These are phyloP conservation scores for Lachancea fermentati DNA, from an alignment of 805 yeast genomes.

Conservation along the genomic window DNA sequence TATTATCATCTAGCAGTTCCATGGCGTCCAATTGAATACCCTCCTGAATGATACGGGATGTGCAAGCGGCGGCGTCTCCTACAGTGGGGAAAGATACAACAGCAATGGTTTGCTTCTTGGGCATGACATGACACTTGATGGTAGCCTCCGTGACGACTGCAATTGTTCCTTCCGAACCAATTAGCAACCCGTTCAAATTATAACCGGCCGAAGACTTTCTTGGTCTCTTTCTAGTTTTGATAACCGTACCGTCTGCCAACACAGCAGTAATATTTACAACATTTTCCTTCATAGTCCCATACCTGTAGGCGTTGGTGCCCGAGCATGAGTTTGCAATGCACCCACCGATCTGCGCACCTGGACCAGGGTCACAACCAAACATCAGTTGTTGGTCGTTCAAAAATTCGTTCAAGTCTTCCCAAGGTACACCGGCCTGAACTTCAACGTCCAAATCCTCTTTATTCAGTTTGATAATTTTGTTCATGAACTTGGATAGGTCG, in stretches of 20 bases:
- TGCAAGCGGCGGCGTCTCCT: constrained; percentile 65
- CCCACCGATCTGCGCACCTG: constrained; percentile 77
- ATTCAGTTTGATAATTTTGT: constrained; percentile 50
- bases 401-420: constrained; percentile 62
- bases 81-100: constrained; percentile 64
- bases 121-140: constrained; percentile 59
- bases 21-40: constrained; percentile 71
- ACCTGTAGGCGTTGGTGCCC: constrained; percentile 73
- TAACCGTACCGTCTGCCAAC: constrained; percentile 71
- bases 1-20: constrained; percentile 66
- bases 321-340: constrained; percentile 75
- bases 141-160: constrained; percentile 79
- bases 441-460: constrained; percentile 62
- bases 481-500: constrained; percentile 54
- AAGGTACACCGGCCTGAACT: constrained; percentile 75
- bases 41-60: constrained; percentile 51
- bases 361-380: constrained; percentile 77
- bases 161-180: constrained; percentile 76
- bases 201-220: constrained; percentile 77
- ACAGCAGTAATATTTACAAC: constrained; percentile 66
- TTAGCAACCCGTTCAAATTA: constrained; percentile 66
- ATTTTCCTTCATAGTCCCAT: constrained; percentile 78
- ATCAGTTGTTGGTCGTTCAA: constrained; percentile 45
- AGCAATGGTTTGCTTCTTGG: constrained; percentile 59
- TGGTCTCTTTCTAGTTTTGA: constrained; percentile 70